Base-by-base conservation (phyloP, 2,329 filamentous ascomycete genomes). In the Calonectria honghensis region DNA sequence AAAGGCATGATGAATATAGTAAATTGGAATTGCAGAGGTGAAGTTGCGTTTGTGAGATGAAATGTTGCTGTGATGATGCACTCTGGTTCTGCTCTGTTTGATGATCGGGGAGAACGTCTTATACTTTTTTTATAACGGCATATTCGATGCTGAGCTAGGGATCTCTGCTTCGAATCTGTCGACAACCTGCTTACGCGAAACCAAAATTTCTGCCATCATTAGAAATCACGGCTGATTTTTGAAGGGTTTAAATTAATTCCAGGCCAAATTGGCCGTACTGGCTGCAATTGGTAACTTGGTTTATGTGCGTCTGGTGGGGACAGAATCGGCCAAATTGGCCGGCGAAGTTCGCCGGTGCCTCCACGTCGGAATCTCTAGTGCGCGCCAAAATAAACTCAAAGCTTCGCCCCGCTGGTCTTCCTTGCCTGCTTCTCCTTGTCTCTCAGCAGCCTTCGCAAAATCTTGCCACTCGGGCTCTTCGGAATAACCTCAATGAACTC, bases 391-490 rank as follows among this genome's bases (percentile, higher is more conserved):
- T 24, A 41, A 20, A 41, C 50, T 64, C 31, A 73, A 29, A 73
- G 31, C 59, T 63, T 73, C 5, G 67, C 61, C 6, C 61, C 57
- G 6, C 32, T 61, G 10, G 50, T 41, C 32, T 75, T 54, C 29
- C 59, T 67, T 27, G 72, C 63, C 50, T 61, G 27, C 61, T 59
- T 74, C 84, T 96, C 94, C 81, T 91, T 90, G 81, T 96, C 95
- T 48, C 94, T 89, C 78, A 97, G 85, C 59, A 94, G 79, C 31
- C 93, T 86, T 57, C 93, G 87, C 81, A 95, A 83, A 70, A 95
- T 94, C 89, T 95, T 95, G 16, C 93, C 93, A 79, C 91, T 93
- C 0, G 93, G 89, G 81, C 91, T 94, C 88, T 95, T 95, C 6
- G 93, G 93, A 37, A 95, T 91, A 67, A 87, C 87, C 59, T 92